A percentile compares a stretch with the other conserved stretches of the same genome.
Evolutionary conservation across 2,329 filamentous ascomycete species (phyloP).

Genomic region (Aspergillus hiratsukae): DNA sequence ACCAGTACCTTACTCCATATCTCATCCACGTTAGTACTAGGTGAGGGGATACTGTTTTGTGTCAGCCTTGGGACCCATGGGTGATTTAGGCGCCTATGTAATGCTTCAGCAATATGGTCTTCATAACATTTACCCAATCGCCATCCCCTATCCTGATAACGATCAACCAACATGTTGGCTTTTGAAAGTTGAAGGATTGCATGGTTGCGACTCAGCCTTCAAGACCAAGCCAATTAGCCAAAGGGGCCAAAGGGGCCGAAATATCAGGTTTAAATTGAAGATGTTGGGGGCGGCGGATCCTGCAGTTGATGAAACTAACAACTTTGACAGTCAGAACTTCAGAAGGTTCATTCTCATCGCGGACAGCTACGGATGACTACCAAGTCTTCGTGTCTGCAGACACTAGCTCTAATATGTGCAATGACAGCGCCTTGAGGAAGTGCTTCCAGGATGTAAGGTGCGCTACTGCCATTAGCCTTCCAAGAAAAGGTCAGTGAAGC

Average conservation of each 20-base stretch:
- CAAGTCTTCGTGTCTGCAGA: too few relatives aligned
- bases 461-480: too few relatives aligned
- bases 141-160: not conserved
- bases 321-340: too few relatives aligned
- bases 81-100: not conserved
- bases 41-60: not conserved
- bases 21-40: too few relatives aligned
- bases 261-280: not conserved
- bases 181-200: not conserved
- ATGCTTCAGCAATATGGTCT: not conserved
- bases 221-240: not conserved
- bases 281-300: not conserved
- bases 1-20: too few relatives aligned
- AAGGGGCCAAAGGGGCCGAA: not conserved
- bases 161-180: not conserved
- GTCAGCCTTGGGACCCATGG: not conserved
- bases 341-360: too few relatives aligned
- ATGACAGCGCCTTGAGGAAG: too few relatives aligned
- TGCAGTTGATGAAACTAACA: not conserved
- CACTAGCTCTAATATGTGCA: too few relatives aligned
- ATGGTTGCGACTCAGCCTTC: not conserved
- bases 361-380: too few relatives aligned
- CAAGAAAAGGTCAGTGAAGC: too few relatives aligned
- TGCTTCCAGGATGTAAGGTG: too few relatives aligned
- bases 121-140: not conserved